These are phyloP conservation scores for Pseudotulostoma volvatum DNA, from an alignment of 495 filamentous ascomycete genomes.

Conservation along the genomic window DNA sequence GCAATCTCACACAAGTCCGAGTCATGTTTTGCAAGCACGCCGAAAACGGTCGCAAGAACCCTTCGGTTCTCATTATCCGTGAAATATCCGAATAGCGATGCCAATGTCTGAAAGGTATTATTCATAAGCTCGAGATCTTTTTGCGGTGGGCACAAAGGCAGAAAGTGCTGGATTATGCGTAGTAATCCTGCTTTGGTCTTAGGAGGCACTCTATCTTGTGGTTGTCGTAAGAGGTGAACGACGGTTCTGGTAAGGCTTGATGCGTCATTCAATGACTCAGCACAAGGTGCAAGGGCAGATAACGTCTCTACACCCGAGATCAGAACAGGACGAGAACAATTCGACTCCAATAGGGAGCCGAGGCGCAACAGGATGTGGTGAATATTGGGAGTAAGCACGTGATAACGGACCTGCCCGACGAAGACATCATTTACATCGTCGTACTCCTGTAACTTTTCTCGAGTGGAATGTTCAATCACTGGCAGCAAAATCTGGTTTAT, in stretches of 20 bases:
- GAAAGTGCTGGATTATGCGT: conserved; percentile 55
- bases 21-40: conserved; percentile 48
- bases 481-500: conserved; percentile 49
- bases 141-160: conserved; percentile 42
- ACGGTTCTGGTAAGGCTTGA: conserved; percentile 57
- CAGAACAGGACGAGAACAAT: conserved; percentile 55
- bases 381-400: conserved; percentile 52
- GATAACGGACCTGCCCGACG: conserved; percentile 33
- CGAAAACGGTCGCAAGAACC: conserved; percentile 52
- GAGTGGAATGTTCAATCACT: conserved; percentile 40
- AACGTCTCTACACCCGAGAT: conserved; percentile 63
- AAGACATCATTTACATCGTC: conserved; percentile 37
- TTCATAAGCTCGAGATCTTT: conserved; percentile 29
- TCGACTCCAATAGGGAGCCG: conserved; percentile 51
- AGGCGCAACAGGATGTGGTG: conserved; percentile 51
- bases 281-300: conserved; percentile 55
- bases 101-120: conserved; percentile 43
- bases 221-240: conserved; percentile 68
- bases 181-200: conserved; percentile 71
- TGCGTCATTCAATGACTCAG: conserved; percentile 51
- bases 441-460: conserved; percentile 25
- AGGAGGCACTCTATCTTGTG: conserved; percentile 60
- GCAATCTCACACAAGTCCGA: conserved; percentile 45
- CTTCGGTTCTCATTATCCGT: conserved; percentile 58
- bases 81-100: conserved; percentile 73